Percentiles rank a stretch among this genome's conserved stretches.
Evolutionary conservation across 2,329 filamentous ascomycete genomes (phyloP).

Genomic region (Gremmenia infestans): DNA sequence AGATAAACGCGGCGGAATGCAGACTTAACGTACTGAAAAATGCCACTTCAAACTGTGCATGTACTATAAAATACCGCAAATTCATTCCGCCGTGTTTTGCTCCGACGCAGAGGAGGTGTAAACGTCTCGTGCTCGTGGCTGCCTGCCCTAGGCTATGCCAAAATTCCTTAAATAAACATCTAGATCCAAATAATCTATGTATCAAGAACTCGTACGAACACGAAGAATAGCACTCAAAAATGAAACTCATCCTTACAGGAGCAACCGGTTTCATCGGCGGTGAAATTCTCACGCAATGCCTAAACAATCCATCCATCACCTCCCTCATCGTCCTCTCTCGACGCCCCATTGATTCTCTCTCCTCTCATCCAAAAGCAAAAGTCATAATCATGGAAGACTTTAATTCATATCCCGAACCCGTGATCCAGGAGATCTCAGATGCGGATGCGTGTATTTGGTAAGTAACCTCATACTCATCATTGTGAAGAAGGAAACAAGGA

Average conservation of each 20-base stretch:
- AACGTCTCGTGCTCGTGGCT: no score
- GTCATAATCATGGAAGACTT: slow-evolving; percentile 23
- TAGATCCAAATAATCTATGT: no score
- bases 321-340: slow-evolving; percentile 48
- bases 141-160: no score
- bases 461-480: slow-evolving; percentile 36
- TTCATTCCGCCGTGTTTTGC: no score
- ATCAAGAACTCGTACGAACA: not conserved
- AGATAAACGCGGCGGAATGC: no score
- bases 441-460: slow-evolving; percentile 22
- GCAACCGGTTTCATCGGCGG: slow-evolving; percentile 52
- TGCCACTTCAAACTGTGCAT: no score
- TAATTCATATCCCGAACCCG: slow-evolving; percentile 9
- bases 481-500: not conserved
- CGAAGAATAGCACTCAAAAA: slow-evolving; percentile 23
- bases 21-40: no score
- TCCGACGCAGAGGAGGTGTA: no score
- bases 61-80: no score
- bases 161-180: no score
- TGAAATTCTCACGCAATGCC: slow-evolving; percentile 47
- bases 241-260: slow-evolving; percentile 57
- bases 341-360: slow-evolving; percentile 39
- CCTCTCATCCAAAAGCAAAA: slow-evolving; percentile 44
- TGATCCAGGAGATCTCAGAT: slow-evolving; percentile 22
- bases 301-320: slow-evolving; percentile 45